Conservation (phyloP, 2,329 filamentous ascomycete species). For the Aureobasidium pullulans region DNA sequence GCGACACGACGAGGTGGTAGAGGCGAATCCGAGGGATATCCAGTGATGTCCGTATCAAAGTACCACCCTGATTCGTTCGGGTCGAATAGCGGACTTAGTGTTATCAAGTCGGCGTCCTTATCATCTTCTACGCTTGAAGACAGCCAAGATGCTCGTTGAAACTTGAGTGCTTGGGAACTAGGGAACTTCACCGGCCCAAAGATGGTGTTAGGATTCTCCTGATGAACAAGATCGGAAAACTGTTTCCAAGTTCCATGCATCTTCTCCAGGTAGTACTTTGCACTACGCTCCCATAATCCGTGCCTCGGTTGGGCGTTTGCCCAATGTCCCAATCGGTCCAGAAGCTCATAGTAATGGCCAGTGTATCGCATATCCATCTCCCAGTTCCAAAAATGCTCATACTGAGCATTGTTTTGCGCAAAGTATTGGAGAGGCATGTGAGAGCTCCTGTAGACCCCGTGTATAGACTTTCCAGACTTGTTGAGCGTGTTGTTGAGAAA, state of each 20-base stretch:
- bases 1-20: not conserved
- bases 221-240: constrained; percentile 59
- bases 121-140: constrained; percentile 43
- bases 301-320: constrained; percentile 61
- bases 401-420: constrained; percentile 42
- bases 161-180: constrained; percentile 44
- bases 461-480: constrained; percentile 58
- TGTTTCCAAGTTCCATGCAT: constrained; percentile 59
- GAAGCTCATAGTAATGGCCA: constrained; percentile 76
- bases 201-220: constrained; percentile 46
- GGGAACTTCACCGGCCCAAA: constrained; percentile 53
- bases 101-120: not conserved
- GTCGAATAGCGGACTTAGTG: not conserved
- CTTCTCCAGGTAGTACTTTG: constrained; percentile 64
- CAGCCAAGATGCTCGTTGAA: constrained; percentile 50
- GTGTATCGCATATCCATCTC: constrained; percentile 78
- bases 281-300: constrained; percentile 65
- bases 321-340: constrained; percentile 58
- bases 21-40: not conserved
- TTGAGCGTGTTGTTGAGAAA: constrained; percentile 66
- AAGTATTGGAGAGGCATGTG: constrained; percentile 47
- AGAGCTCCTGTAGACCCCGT: constrained; percentile 74
- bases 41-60: not conserved
- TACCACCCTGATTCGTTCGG: not conserved
- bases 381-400: constrained; percentile 68